Conservation (phyloP, 495 filamentous ascomycete species). For the Coniosporium apollinis region DNA sequence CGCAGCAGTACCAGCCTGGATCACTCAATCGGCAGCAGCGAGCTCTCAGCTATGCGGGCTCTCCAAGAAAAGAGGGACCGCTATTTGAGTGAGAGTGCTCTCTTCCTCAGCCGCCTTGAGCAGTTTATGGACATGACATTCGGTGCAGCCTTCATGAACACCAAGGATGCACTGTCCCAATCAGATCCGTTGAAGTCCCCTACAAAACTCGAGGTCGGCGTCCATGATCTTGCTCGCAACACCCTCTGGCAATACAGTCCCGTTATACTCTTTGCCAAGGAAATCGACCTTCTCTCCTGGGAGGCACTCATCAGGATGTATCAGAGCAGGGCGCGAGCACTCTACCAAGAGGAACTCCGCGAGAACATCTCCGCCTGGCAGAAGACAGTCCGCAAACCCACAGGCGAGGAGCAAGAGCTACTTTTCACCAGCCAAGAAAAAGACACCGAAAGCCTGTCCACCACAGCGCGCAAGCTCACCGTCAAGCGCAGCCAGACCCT, state of each 20-base stretch:
- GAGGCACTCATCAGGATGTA: conserved; percentile 62
- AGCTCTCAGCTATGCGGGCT: conserved; percentile 81
- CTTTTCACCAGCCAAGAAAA: conserved; percentile 80
- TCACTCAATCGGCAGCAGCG: conserved; percentile 52
- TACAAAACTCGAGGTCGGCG: conserved; percentile 32
- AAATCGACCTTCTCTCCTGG: conserved; percentile 70
- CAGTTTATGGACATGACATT: conserved; percentile 71
- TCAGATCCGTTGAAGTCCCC: conserved; percentile 8
- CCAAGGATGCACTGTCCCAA: conserved; percentile 20
- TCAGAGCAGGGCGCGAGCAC: conserved; percentile 50
- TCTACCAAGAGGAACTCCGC: conserved; percentile 70
- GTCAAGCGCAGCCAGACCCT: conserved; percentile 72
- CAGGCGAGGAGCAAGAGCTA: conserved; percentile 70
- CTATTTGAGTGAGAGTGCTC: conserved; percentile 51
- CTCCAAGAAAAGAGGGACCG: conserved; percentile 84
- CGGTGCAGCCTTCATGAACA: conserved; percentile 51
- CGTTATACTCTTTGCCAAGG: conserved; percentile 67
- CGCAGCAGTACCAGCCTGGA: conserved; percentile 22
- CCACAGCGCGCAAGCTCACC: conserved; percentile 74
- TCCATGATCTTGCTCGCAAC: conserved; percentile 35
- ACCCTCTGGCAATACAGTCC: conserved; percentile 71
- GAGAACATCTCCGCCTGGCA: conserved; percentile 74
- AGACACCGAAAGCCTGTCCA: conserved; percentile 54
- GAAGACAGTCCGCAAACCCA: conserved; percentile 56
- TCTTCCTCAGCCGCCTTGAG: conserved; percentile 61